These are phyloP conservation scores for Protea cynaroides DNA, from an alignment of 164 flowering plant genomes.

Conservation along the genomic window DNA sequence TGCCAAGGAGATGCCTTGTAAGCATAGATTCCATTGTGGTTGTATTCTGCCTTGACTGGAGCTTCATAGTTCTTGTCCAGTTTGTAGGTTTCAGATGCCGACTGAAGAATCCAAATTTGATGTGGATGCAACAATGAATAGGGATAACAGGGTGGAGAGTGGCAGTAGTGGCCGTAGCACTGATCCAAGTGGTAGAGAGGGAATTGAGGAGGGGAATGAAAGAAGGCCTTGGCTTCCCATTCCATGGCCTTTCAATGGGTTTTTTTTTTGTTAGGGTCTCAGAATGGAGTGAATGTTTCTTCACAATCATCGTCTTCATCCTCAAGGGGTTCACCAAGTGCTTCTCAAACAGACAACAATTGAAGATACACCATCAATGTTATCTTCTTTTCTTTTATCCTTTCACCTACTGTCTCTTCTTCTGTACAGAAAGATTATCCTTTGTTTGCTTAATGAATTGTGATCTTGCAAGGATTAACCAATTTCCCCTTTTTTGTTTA, in stretches of 20 bases:
- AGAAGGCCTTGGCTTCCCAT: slow-evolving; percentile 42
- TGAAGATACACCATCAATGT: slow-evolving; percentile 16
- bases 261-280: slow-evolving; percentile 46
- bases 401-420: too few relatives aligned
- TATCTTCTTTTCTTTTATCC: background rate
- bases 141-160: slow-evolving; percentile 16
- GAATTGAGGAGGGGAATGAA: slow-evolving; percentile 31
- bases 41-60: slow-evolving; percentile 82
- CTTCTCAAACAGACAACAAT: slow-evolving; percentile 11
- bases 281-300: slow-evolving; percentile 28
- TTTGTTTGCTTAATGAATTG: too few relatives aligned
- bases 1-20: slow-evolving; percentile 88
- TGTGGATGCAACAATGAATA: slow-evolving; percentile 25
- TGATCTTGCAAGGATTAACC: too few relatives aligned
- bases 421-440: too few relatives aligned
- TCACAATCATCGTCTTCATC: slow-evolving; percentile 19
- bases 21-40: slow-evolving; percentile 67
- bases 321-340: background rate
- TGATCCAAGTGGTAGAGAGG: slow-evolving; percentile 11
- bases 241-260: slow-evolving; percentile 60
- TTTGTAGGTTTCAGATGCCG: slow-evolving; percentile 77
- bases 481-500: too few relatives aligned
- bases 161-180: slow-evolving; percentile 8
- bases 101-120: slow-evolving; percentile 48
- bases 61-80: slow-evolving; percentile 88